Conservation (phyloP, 768 basidiomycete species). For the Agrocybe praecox region DNA sequence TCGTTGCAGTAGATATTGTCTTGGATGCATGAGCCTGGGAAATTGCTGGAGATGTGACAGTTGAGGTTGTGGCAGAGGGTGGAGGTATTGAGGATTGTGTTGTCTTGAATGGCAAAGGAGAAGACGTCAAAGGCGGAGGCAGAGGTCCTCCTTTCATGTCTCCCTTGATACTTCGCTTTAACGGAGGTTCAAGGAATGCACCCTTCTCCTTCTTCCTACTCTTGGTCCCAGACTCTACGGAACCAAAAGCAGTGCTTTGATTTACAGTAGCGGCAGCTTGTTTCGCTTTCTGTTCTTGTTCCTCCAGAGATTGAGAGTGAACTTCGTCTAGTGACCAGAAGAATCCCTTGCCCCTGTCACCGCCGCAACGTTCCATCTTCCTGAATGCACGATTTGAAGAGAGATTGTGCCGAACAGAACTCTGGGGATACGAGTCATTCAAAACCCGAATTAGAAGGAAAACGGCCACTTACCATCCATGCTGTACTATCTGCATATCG, state of each 20-base stretch:
- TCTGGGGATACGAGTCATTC: slow-evolving; percentile 46
- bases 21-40: not conserved
- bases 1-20: slow-evolving; percentile 27
- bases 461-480: slow-evolving; percentile 76
- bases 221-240: slow-evolving; percentile 35
- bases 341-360: slow-evolving; percentile 89
- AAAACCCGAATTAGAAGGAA: slow-evolving; percentile 6
- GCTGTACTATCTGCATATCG: slow-evolving; percentile 77
- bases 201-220: slow-evolving; percentile 65
- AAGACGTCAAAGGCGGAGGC: slow-evolving; percentile 71
- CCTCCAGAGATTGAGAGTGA: slow-evolving; percentile 66
- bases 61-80: slow-evolving; percentile 19
- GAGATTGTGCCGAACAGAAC: slow-evolving; percentile 94
- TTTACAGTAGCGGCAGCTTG: slow-evolving; percentile 36
- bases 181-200: slow-evolving; percentile 56
- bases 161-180: slow-evolving; percentile 72
- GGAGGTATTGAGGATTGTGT: slow-evolving; percentile 19
- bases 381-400: slow-evolving; percentile 91
- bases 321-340: slow-evolving; percentile 91
- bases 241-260: slow-evolving; percentile 22
- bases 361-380: slow-evolving; percentile 84
- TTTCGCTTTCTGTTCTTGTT: slow-evolving; percentile 63
- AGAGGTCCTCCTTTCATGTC: slow-evolving; percentile 58
- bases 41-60: slow-evolving; percentile 4
- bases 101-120: slow-evolving; percentile 57